Evolutionary conservation across 202 grass and related monocot genomes (phyloP), one percentile per base, ranked within the genome.

Genomic region (Setaria viridis): DNA sequence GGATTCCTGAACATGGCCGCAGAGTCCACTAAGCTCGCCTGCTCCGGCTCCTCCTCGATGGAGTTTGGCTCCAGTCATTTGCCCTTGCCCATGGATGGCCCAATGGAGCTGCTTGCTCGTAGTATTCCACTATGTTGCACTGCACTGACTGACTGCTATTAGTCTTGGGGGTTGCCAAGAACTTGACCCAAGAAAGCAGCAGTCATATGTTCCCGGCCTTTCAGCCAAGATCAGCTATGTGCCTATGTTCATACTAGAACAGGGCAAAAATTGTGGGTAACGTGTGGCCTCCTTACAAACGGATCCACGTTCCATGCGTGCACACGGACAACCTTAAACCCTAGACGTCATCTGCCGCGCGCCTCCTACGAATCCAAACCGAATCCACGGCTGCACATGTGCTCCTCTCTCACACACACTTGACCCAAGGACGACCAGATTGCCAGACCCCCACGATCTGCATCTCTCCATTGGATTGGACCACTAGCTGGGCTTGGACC

Each of bases 341-440:
- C 42, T 47, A 21, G 13, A 70, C 20, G 6, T 20, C 43, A 46
- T n/a, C 12, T 12, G 19, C 62, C 32, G 14, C 2, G 37, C 13
- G 67, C 16, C 5, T 84, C 81, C 32, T 14, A 9, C 43, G 33
- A 67, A 74, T 46, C 35, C 37, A 15, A 9, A 25, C 42, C 33
- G 42, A 82, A 77, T 77, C 70, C 30, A 70, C 11, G 16, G 30
- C 1, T 57, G 58, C 47, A 17, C 11, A 59, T 37, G 48, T 74
- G 49, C 30, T 25, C 43, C 13, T 49, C 11, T 39, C n/a, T 39
- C 50, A 8, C 30, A 25, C 87, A 9, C 14, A 15, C 48, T 14
- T 13, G 62, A 64, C 51, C 62, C 62, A 76, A 81, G 70, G 63
- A 70, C 67, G 82, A 74, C 49, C 59, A 51, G 34, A 74, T 74